Conservation (phyloP, 1,139 yeast genomes). For the Maudiozyma humilis region DNA sequence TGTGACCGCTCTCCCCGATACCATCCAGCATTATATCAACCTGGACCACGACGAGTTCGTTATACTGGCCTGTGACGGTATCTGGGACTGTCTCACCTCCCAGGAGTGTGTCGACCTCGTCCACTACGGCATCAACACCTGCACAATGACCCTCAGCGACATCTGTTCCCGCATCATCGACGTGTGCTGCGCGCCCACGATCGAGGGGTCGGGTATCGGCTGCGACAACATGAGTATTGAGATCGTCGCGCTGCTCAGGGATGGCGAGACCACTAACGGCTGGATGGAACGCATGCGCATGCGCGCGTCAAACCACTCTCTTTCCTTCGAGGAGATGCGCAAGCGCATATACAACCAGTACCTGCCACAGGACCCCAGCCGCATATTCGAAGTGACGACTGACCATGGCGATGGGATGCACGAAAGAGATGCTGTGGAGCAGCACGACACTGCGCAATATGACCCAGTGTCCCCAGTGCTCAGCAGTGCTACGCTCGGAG, state of each 20-base stretch:
- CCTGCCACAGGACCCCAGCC: slow-evolving; percentile 32
- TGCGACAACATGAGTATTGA: slow-evolving; percentile 97
- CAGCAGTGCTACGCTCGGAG: not conserved
- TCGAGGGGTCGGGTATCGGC: slow-evolving; percentile 91
- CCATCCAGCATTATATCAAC: slow-evolving; percentile 64
- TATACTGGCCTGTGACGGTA: slow-evolving; percentile 94
- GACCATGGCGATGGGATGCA: not conserved
- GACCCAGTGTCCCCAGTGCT: slow-evolving; percentile 1
- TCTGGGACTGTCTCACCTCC: slow-evolving; percentile 94
- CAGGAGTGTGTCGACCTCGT: slow-evolving; percentile 92
- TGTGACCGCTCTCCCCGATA: slow-evolving; percentile 91
- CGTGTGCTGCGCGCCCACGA: slow-evolving; percentile 89
- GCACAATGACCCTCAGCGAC: slow-evolving; percentile 49
- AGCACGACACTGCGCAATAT: slow-evolving; percentile 7
- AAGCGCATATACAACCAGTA: slow-evolving; percentile 32
- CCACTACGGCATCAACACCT: slow-evolving; percentile 77
- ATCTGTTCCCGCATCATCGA: slow-evolving; percentile 90
- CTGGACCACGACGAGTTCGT: slow-evolving; percentile 72
- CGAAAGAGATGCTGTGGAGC: not conserved
- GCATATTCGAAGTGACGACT: slow-evolving; percentile 26
- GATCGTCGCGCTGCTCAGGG: slow-evolving; percentile 76
- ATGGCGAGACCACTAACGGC: slow-evolving; percentile 64
- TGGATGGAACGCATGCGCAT: slow-evolving; percentile 73
- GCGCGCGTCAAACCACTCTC: slow-evolving; percentile 39
- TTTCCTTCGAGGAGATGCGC: slow-evolving; percentile 39